Evolutionary conservation across 176 grass and related monocot species (phyloP).

Genomic region (Bolboschoenus planiculmis): DNA sequence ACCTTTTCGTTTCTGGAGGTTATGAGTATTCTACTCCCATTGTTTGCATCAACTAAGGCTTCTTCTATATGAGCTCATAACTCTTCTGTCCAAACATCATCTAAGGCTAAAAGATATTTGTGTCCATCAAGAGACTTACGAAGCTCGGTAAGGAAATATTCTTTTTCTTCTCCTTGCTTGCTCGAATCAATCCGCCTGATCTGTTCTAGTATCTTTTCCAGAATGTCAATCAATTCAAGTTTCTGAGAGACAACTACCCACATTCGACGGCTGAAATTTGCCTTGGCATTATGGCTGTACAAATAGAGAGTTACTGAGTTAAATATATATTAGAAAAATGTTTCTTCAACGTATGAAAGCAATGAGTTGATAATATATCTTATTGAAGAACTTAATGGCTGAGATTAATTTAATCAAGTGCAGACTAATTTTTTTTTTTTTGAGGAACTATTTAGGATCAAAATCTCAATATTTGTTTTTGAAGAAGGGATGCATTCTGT

Average conservation of each 20-base stretch:
- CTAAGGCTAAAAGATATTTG: not conserved
- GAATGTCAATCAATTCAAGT: not conserved
- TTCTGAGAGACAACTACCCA: not conserved
- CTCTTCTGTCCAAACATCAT: not conserved
- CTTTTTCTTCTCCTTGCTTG: not conserved
- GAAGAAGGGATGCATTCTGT: too few species aligned
- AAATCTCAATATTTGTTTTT: too few species aligned
- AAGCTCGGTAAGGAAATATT: not conserved
- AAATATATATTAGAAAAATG: too few species aligned
- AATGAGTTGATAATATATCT: too few species aligned
- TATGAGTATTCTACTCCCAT: not conserved
- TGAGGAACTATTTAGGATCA: too few species aligned
- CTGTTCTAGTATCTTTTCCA: not conserved
- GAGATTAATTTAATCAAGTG: too few species aligned
- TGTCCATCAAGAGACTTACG: not conserved
- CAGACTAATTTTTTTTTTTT: too few species aligned
- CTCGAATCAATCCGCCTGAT: not conserved
- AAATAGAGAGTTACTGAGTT: not conserved
- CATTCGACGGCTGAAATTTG: not conserved
- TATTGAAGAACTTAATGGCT: too few species aligned
- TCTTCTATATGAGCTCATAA: not conserved
- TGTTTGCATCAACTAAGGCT: not conserved
- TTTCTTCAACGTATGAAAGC: too few species aligned
- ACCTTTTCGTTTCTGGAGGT: not conserved
- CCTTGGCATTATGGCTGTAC: not conserved